Evolutionary conservation across 225 moss, liverwort and hornwort species (phyloP).

Genomic region (Marchantia polymorpha): DNA sequence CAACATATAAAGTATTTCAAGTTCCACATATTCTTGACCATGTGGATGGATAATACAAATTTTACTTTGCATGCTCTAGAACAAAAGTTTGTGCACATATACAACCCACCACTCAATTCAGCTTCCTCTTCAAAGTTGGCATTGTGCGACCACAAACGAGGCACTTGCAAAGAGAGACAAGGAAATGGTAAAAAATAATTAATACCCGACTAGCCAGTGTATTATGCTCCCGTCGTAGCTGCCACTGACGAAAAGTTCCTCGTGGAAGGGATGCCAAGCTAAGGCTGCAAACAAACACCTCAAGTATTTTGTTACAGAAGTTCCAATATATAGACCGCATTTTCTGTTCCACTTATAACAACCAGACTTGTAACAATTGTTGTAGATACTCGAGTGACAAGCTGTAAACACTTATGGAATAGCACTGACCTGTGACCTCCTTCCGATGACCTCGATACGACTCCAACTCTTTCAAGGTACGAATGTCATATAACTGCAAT

Average conservation of each 20-base stretch:
- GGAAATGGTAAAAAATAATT: not conserved
- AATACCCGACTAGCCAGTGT: slow-evolving; percentile 97
- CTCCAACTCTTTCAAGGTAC: slow-evolving; percentile 91
- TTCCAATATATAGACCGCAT: not conserved
- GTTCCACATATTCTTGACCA: too few relatives aligned
- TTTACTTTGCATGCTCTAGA: not conserved
- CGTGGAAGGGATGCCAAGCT: slow-evolving; percentile 99
- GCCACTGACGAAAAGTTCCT: slow-evolving; percentile 98
- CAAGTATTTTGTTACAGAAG: not conserved
- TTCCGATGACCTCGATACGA: slow-evolving; percentile 96
- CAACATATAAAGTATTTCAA: too few relatives aligned
- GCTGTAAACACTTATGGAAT: not conserved
- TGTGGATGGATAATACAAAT: not conserved
- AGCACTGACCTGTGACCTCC: slow-evolving; percentile 78
- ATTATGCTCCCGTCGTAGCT: slow-evolving; percentile 99
- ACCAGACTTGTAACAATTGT: not conserved
- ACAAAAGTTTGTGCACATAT: not conserved
- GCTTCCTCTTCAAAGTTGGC: not conserved
- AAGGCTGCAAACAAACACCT: slow-evolving; percentile 50
- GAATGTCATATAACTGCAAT: slow-evolving; percentile 90
- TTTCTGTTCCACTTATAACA: not conserved
- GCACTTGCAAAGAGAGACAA: not conserved
- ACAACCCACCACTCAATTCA: not conserved
- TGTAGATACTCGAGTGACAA: not conserved
- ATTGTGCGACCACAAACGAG: not conserved